Evolutionary conservation across 164 flowering plant species (phyloP).

Genomic region (Sedum album): DNA sequence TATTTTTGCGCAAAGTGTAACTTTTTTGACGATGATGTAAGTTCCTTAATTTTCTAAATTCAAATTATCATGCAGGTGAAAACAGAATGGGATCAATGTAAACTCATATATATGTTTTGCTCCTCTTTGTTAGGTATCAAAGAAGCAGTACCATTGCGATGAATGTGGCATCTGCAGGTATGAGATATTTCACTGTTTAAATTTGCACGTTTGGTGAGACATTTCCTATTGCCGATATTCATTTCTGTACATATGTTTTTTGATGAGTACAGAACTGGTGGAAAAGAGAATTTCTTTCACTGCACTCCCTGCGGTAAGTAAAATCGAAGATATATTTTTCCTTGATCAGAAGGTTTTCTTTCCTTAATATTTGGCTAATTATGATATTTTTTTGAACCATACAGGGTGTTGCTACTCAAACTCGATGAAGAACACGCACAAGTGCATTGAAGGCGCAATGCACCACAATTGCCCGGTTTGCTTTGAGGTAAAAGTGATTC

Average conservation of each 20-base stretch:
- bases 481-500: slow-evolving; percentile 56
- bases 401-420: slow-evolving; percentile 74
- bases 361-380: background rate
- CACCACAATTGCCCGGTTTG: slow-evolving; percentile 90
- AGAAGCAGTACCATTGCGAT: slow-evolving; percentile 85
- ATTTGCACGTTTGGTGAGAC: background rate
- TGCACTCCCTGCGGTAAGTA: slow-evolving; percentile 72
- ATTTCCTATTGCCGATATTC: background rate
- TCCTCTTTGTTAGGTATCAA: slow-evolving; percentile 45
- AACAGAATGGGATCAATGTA: background rate
- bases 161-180: slow-evolving; percentile 90
- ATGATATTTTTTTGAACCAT: background rate
- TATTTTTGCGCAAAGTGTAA: slow-evolving; percentile 79
- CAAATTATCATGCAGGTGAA: background rate
- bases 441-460: slow-evolving; percentile 80
- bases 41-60: slow-evolving; percentile 1
- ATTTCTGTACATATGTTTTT: background rate
- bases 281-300: slow-evolving; percentile 80
- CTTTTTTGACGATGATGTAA: slow-evolving; percentile 85
- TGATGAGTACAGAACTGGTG: slow-evolving; percentile 41
- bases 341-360: background rate
- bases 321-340: background rate
- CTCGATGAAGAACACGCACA: slow-evolving; percentile 46
- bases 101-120: too few species aligned
- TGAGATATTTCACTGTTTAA: background rate